Evolutionary conservation across 192 early-diverging fungal genomes (phyloP), one percentile per base, ranked within the genome.

Genomic region (Obelidium mucronatum): DNA sequence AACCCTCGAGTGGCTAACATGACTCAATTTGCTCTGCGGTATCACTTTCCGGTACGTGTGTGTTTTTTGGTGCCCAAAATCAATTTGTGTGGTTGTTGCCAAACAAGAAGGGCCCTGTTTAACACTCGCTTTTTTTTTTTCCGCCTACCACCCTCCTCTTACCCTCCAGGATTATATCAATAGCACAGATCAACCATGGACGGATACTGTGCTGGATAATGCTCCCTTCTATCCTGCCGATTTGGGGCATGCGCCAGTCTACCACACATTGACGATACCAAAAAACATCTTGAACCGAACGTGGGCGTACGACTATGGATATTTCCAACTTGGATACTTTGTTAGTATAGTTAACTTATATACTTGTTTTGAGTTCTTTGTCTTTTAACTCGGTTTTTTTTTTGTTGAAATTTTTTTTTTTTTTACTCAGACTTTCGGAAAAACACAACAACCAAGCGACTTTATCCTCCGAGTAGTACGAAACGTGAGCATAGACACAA

Each of bases 141-240:
- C 22, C 11, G 11, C 8, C 48, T 22, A 22, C 48, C 48, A 51
- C 48, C 48, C 8, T 22, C 48, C 48, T 22, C 22, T 51, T 22
- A 8, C 48, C 48, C 48, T 22, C 11, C 8, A 8, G 22, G 48
- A 51, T 51, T 8, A 51, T 22, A 51, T 8, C 48, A 51, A 51
- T 13, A 13, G 48, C 22, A 51, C 48, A 8, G 24, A 24, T 31
- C n/a, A n/a, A 6, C 55, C 55, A 8, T 58, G 55, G 55, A 58
- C 11, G 5, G 55, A 58, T 51, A 51, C 48, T 8, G 22, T 13
- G 48, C 48, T 51, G 48, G 22, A 51, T 51, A 13, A 51, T 51
- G 48, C 48, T 58, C 24, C 5, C 11, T 58, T 58, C 55, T 58
- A 58, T 58, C 55, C 55, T 58, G 55, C 55, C 8, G 30, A 58